These are phyloP conservation scores for Fusarium miscanthi DNA, from an alignment of 2,329 filamentous ascomycete species.

Conservation along the genomic window DNA sequence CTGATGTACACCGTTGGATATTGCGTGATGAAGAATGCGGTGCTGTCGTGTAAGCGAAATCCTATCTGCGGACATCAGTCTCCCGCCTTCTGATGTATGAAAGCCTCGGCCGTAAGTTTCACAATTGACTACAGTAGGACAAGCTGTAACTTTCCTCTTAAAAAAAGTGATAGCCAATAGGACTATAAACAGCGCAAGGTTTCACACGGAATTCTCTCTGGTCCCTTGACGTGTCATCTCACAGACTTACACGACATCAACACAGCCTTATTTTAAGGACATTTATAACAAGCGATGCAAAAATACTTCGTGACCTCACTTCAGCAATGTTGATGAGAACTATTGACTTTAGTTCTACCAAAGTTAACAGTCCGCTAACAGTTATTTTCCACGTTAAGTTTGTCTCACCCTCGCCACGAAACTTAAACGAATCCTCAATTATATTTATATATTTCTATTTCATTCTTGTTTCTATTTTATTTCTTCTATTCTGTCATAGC, in stretches of 20 bases:
- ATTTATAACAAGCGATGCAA: not conserved
- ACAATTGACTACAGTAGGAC: too few species aligned
- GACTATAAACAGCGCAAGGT: not conserved
- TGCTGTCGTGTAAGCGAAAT: not conserved
- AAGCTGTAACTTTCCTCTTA: not conserved
- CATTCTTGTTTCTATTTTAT: rapidly evolving
- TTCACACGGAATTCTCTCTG: not conserved
- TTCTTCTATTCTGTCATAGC: not conserved
- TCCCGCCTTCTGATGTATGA: not conserved
- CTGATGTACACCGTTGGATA: not conserved
- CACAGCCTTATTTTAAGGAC: not conserved
- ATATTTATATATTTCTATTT: not conserved
- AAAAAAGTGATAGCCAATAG: not conserved
- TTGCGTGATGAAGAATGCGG: not conserved
- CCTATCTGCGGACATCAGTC: rapidly evolving
- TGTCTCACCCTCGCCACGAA: not conserved
- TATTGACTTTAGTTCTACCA: not conserved
- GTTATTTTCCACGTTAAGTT: too few species aligned
- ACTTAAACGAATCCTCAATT: not conserved
- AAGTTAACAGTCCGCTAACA: rapidly evolving
- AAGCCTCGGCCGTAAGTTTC: not conserved
- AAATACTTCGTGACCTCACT: too few species aligned
- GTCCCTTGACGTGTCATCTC: not conserved
- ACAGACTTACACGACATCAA: not conserved
- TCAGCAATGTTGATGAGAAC: not conserved